Evolutionary conservation across 1,284 basidiomycete species (phyloP).

Genomic region (Phenoliferia sp.): DNA sequence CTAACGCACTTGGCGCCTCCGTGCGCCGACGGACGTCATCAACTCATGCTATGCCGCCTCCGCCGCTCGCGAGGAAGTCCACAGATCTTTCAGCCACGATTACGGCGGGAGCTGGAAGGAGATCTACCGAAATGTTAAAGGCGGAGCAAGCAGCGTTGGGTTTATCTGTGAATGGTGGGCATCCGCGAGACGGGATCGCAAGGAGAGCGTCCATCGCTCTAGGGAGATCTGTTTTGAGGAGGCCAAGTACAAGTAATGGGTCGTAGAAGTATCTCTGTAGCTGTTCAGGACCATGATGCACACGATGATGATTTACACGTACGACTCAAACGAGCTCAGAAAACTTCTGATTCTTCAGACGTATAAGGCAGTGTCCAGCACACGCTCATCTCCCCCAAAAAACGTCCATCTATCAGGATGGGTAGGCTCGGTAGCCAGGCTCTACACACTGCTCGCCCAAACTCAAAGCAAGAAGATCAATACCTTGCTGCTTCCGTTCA

Average conservation of each 20-base stretch:
- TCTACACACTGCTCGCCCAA: too few species aligned
- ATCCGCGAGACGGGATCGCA: neutral
- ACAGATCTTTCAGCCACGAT: neutral
- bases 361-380: too few species aligned
- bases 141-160: neutral
- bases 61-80: neutral
- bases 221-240: neutral
- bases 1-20: neutral
- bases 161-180: neutral
- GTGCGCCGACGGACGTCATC: neutral
- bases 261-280: neutral
- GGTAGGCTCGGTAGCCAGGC: too few species aligned
- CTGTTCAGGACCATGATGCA: too few species aligned
- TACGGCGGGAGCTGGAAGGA: neutral
- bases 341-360: too few species aligned
- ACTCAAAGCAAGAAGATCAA: too few species aligned
- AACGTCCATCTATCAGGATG: too few species aligned
- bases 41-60: neutral
- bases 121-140: neutral
- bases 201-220: conserved; percentile 1
- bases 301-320: too few species aligned
- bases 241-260: neutral
- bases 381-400: too few species aligned
- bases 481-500: too few species aligned
- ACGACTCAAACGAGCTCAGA: too few species aligned